Evolutionary conservation across 345 rosid species (phyloP).

Genomic region (Carallia brachiata): DNA sequence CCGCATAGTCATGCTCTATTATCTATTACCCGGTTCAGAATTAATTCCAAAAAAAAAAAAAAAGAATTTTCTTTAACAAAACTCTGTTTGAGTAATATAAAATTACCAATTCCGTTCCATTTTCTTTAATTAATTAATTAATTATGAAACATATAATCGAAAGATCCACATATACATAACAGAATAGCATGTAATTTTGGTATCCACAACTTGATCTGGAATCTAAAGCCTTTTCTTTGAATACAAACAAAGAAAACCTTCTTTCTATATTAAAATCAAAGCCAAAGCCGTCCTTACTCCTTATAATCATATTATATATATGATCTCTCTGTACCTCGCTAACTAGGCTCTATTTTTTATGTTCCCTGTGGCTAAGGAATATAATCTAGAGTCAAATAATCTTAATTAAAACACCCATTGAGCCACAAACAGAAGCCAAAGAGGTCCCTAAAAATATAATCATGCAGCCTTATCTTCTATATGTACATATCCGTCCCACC

Average conservation of each 20-base stretch:
- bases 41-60: too few species aligned
- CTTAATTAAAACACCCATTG: background rate
- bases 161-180: too few species aligned
- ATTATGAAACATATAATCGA: too few species aligned
- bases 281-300: background rate
- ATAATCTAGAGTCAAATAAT: background rate
- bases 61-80: too few species aligned
- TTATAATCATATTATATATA: background rate
- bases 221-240: background rate
- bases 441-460: background rate
- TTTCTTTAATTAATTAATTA: too few species aligned
- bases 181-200: too few species aligned
- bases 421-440: constrained; percentile 1
- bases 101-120: too few species aligned
- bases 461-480: background rate
- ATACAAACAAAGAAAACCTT: background rate
- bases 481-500: background rate
- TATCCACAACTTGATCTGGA: too few species aligned
- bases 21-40: too few species aligned
- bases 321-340: too few species aligned
- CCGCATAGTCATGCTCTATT: too few species aligned
- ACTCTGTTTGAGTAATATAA: too few species aligned
- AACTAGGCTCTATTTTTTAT: background rate
- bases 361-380: constrained; percentile 8
- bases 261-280: background rate